Conservation (phyloP, 2,329 filamentous ascomycete genomes). For the Fragosphaeria purpurea region DNA sequence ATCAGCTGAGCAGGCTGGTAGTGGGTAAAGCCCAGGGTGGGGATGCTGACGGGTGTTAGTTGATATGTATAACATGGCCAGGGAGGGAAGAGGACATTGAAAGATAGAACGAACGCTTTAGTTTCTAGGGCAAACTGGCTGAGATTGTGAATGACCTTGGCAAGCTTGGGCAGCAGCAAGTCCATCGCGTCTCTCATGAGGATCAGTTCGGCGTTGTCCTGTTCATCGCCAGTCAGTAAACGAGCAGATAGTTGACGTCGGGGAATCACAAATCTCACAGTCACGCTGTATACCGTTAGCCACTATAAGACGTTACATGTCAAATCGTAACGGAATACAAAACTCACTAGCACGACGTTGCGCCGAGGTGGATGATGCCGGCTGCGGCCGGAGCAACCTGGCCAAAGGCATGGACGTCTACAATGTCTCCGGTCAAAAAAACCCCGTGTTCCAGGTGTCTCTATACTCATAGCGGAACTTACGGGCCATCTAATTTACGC, state of each 20-base stretch:
- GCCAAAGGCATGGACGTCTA: conserved; percentile 66
- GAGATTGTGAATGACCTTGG: conserved; percentile 68
- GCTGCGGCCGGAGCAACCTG: conserved; percentile 64
- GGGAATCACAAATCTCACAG: not conserved
- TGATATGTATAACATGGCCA: too few species aligned
- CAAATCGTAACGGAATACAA: not conserved
- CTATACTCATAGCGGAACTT: conserved; percentile 15
- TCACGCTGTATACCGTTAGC: conserved; percentile 5
- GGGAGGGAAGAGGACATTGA: too few species aligned
- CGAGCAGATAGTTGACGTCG: conserved; percentile 16
- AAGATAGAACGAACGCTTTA: conserved; percentile 18
- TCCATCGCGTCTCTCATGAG: conserved; percentile 66
- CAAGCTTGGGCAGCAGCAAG: conserved; percentile 66
- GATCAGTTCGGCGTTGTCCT: conserved; percentile 70
- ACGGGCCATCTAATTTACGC: not conserved
- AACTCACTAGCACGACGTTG: conserved; percentile 38
- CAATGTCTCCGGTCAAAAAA: not conserved
- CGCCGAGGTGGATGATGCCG: conserved; percentile 72
- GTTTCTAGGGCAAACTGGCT: conserved; percentile 56
- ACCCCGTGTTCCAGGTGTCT: too few species aligned
- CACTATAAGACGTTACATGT: not conserved
- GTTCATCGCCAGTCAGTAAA: conserved; percentile 40
- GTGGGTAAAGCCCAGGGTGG: conserved; percentile 44
- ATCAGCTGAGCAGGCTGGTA: conserved; percentile 52
- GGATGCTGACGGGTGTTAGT: conserved; percentile 7